Conservation (phyloP, 208 protist species). For the Trypanosoma conorhini region DNA sequence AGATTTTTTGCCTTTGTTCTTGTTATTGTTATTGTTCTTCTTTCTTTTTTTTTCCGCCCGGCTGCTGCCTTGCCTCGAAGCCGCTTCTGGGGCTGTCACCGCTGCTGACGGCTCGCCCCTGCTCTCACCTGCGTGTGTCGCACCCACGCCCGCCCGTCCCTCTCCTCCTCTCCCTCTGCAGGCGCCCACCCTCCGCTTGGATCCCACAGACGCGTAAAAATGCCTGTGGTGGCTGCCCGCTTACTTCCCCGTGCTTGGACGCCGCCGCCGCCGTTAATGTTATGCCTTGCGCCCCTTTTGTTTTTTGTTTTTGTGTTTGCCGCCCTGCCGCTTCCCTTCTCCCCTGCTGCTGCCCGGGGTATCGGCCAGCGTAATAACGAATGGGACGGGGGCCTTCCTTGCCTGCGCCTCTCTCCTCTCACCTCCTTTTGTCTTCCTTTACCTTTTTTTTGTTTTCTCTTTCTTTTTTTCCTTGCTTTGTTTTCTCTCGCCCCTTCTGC, state of each 20-base stretch:
- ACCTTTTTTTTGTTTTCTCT: slow-evolving; percentile 2
- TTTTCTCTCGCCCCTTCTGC: not conserved
- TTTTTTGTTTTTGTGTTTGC: slow-evolving; percentile 21
- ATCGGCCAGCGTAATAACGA: no score
- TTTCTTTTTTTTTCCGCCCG: no score
- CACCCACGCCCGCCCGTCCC: no score
- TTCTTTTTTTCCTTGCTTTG: slow-evolving; percentile 7
- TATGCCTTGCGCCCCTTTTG: not conserved
- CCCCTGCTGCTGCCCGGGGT: not conserved
- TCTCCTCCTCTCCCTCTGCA: no score
- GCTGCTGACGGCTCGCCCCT: no score
- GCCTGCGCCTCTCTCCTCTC: not conserved
- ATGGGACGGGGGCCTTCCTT: not conserved
- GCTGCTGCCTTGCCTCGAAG: no score
- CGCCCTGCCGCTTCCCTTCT: slow-evolving; percentile 3
- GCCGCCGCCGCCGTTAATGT: not conserved
- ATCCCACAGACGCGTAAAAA: not conserved
- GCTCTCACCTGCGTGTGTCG: no score
- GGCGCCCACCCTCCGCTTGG: not conserved
- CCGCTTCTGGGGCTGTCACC: no score
- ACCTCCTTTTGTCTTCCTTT: slow-evolving; percentile 9
- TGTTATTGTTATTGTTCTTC: no score
- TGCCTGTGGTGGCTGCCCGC: not conserved
- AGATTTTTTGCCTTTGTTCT: no score
- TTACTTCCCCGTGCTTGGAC: not conserved